Percentiles rank a stretch among this genome's conserved stretches.
phyloP scores from a whole-genome alignment of 371 early-diverging fungal genomes.

The Mortierella sp. region DNA sequence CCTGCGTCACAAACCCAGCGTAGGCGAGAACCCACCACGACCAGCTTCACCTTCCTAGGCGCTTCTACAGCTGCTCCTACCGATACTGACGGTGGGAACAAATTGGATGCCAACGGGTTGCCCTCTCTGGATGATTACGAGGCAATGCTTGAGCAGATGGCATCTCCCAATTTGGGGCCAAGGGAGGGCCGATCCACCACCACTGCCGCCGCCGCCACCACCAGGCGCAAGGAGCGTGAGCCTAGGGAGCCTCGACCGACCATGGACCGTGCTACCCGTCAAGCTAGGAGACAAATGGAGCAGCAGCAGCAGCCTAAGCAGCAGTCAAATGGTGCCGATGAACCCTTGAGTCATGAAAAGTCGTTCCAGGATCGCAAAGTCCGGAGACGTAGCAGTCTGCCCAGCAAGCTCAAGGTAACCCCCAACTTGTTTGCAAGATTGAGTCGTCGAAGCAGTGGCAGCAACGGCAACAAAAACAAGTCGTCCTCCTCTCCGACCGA shows the following conservation, averaged over 20 bases:
- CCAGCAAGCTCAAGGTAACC: conserved; percentile 35
- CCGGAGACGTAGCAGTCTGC: conserved; percentile 48
- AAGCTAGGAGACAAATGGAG: conserved; percentile 10
- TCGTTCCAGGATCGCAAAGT: conserved; percentile 32
- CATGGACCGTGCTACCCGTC: conserved; percentile 20
- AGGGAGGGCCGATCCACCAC: conserved; percentile 18
- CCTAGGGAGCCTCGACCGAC: conserved; percentile 13
- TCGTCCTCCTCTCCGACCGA: conserved; percentile 17
- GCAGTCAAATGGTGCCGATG: background rate
- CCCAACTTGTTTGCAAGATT: conserved; percentile 28
- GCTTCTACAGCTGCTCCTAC: conserved; percentile 8
- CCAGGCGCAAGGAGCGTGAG: conserved; percentile 37
- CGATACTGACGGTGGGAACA: background rate
- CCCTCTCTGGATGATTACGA: conserved; percentile 53
- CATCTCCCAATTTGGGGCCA: conserved; percentile 40
- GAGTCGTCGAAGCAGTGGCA: conserved; percentile 36
- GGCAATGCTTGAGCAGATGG: conserved; percentile 48
- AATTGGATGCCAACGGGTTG: conserved; percentile 17
- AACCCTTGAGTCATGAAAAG: background rate
- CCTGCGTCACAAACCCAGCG: conserved; percentile 20
- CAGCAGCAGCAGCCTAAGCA: background rate
- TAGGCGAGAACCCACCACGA: conserved; percentile 26
- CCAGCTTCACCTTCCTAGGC: background rate
- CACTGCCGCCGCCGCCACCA: background rate
- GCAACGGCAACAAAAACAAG: background rate